Evolutionary conservation across 2,329 filamentous ascomycete species (phyloP), one percentile per base, ranked within the genome.

Genomic region (Xylariaceae sp.): DNA sequence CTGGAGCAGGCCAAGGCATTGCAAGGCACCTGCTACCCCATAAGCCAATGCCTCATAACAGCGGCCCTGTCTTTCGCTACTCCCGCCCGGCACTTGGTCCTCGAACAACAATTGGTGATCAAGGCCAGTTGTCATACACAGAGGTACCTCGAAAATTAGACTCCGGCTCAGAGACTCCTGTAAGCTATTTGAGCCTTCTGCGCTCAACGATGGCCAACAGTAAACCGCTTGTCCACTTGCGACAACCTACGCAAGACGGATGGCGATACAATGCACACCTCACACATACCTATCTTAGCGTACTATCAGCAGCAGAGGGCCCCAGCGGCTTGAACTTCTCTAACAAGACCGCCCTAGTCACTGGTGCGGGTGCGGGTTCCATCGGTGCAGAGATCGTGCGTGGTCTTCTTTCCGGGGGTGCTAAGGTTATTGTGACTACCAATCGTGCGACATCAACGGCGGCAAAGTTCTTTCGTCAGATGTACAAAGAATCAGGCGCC

Each of bases 401-500:
- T 75, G 95, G 95, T 54, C 82, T 99, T 62, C 92, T 99, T 75
- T 96, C 91, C 71, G 95, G 95, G 78, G 95, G 95, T 72, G 95
- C 94, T 65, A 96, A 94, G 81, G 95, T 99, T 33, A 82, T 98
- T 44, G 95, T 99, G 56, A 99, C 95, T 11, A 99, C 95, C 17
- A 96, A 91, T 71, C 88, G 95, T 93, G n/a, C 90, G 91, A 43
- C 90, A 96, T 75, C 95, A 98, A 54, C 98, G 94, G 11, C 94
- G 97, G 79, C 98, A 97, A 80, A 99, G 97, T 79, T 95, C 98
- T 78, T 87, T 91, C 56, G 97, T 97, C 90, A 99, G 98, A 76
- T 90, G 92, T 63, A 91, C 92, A 61, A 96, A 90, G 51, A 51
- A 16, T 28, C 41, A 70, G 95, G 95, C 70, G 91, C 92, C 57